Evolutionary conservation across 495 filamentous ascomycete species (phyloP).

Genomic region (Opeltia flavorubescens): DNA sequence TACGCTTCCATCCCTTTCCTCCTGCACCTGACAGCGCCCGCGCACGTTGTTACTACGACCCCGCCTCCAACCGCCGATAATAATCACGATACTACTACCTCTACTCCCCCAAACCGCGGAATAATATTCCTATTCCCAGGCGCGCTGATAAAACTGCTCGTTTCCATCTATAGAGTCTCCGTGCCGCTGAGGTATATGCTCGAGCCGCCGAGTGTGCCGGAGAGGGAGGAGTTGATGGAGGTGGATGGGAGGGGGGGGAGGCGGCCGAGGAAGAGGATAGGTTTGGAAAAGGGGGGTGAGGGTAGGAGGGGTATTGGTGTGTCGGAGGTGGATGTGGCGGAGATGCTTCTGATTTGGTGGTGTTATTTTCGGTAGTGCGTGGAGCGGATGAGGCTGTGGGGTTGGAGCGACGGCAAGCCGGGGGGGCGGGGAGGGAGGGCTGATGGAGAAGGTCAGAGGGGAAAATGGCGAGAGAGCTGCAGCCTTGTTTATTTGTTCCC

Average conservation of each 20-base stretch:
- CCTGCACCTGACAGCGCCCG: neutral
- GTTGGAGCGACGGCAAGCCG: too few relatives aligned
- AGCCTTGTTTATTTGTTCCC: neutral
- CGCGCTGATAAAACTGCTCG: neutral
- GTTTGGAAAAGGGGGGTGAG: neutral
- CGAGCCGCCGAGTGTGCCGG: neutral
- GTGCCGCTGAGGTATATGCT: slow-evolving; percentile 2
- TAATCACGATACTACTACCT: neutral
- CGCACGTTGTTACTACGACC: neutral
- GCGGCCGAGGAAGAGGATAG: neutral
- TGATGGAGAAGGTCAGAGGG: too few relatives aligned
- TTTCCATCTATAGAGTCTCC: neutral
- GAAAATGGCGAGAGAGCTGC: neutral
- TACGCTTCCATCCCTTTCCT: slow-evolving; percentile 3
- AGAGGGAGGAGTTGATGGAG: neutral
- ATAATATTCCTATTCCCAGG: neutral
- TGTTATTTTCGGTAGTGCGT: neutral
- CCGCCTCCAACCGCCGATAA: neutral
- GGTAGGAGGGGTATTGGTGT: neutral
- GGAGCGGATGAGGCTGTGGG: too few relatives aligned
- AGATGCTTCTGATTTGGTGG: neutral
- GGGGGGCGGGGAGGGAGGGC: neutral
- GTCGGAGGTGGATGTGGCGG: neutral
- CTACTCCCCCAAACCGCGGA: neutral
- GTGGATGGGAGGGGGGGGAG: neutral